A percentile compares a stretch with the other conserved stretches of the same genome.
Conservation (phyloP, 805 yeast species). For the Candida koratica region DNA sequence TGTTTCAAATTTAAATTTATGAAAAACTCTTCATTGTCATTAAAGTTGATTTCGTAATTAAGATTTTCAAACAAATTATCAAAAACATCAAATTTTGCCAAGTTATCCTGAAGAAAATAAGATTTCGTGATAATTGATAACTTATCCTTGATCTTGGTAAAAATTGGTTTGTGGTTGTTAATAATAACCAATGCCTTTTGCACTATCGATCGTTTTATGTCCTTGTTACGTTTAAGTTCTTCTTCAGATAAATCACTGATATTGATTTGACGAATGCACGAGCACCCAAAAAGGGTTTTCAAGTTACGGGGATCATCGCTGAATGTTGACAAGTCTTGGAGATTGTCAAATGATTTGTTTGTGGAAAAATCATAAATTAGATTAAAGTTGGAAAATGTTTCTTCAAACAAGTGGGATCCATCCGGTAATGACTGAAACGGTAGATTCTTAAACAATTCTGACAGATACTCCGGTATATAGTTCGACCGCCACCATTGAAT, state of each 20-base stretch:
- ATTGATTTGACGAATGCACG: conserved; percentile 83
- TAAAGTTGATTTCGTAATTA: conserved; percentile 30
- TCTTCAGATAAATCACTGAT: conserved; percentile 50
- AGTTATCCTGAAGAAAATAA: conserved; percentile 76
- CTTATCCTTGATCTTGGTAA: conserved; percentile 85
- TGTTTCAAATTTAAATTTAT: conserved; percentile 72
- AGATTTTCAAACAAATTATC: conserved; percentile 68
- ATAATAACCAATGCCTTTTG: conserved; percentile 89
- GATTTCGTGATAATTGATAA: conserved; percentile 83
- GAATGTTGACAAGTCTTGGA: conserved; percentile 30
- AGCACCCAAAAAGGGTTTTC: conserved; percentile 86
- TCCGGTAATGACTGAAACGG: conserved; percentile 97
- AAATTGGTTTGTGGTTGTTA: conserved; percentile 74
- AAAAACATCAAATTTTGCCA: conserved; percentile 65
- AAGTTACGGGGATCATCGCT: conserved; percentile 38
- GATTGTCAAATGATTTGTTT: conserved; percentile 43
- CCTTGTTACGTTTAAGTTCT: conserved; percentile 48
- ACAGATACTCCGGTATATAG: conserved; percentile 30
- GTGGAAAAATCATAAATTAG: conserved; percentile 61
- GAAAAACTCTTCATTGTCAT: conserved; percentile 37
- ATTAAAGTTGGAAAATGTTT: conserved; percentile 88
- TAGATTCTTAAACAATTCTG: conserved; percentile 70
- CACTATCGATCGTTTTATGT: conserved; percentile 78
- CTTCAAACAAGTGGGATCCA: conserved; percentile 91
- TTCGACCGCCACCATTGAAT: conserved; percentile 79